Evolutionary conservation across 768 basidiomycete species (phyloP), one percentile per base, ranked within the genome.

Genomic region (Podaxis sp.): DNA sequence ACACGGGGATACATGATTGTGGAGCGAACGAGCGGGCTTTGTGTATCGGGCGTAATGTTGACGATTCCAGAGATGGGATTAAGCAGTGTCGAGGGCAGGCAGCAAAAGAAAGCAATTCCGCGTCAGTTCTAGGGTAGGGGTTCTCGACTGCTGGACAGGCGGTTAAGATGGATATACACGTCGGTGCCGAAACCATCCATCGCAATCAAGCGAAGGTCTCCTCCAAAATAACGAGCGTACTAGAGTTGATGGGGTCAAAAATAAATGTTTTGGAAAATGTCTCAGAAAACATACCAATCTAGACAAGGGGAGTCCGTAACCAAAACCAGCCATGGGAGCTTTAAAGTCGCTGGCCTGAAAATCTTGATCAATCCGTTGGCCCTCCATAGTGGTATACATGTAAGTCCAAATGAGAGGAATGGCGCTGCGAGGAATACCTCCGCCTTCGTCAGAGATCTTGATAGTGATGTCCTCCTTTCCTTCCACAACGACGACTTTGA

Each of bases 171-270:
- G 65, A 96, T 94, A 71, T 96, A 96, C 2, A 95, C 91, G 71
- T 96, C 94, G 38, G 92, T 94, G 9, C 94, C 94, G 70, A 91
- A 94, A n/a, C 97, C 96, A 65, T 99, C 97, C 96, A 99, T 98
- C 47, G 94, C 91, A 65, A 99, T 99, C 60, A 99, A 75, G 17
- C 93, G 82, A 29, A 99, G 77, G 73, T 98, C 96, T 0, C 94
- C 93, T 0, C 94, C 96, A 69, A 98, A 97, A 72, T 97, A 99
- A 53, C 96, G 80, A 0, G 96, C 95, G 69, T 98, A 99, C 86
- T 93, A 25, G 68, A 17, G 40, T 12, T 7, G 56, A 57, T 53
- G 52, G n/a, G 17, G 12, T 55, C 5, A 47, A 13, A n/a, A 55
- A 60, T n/a, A 3, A 37, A 12, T 36, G 27, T 37, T 22, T 46